Base-by-base conservation (phyloP, 805 yeast genomes). In the Saitoella complicata region DNA sequence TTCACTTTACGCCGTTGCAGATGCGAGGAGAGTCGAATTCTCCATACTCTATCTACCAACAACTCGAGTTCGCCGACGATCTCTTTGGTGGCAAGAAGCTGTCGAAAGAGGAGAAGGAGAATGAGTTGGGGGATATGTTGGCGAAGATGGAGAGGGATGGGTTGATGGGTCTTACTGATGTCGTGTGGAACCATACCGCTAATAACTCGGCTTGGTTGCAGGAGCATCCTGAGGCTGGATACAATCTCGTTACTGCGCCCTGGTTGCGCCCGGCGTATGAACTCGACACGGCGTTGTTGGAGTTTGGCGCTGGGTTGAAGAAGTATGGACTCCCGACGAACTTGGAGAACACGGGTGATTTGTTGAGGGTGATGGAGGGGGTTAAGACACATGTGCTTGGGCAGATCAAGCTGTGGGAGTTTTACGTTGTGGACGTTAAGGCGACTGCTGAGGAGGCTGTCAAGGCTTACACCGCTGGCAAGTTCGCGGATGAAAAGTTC, bases 171-270 rank as follows among this genome's bases (percentile, higher is more conserved):
- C 66, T 88, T 65, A 84, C 95, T 1, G 98, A 88, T 61, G 79
- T 91, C 32, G 97, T 88, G 1, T 78, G 86, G 70, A 88, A 88
- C 59, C 98, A 88, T 58, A 88, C 97, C 0, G 95, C 97, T 2
- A 71, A 83, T 58, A 84, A 88, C 61, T 85, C 97, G 0, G 61
- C 55, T 0, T 88, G 98, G 98, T 62, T 91, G 33, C 63, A 72
- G 38, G 80, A 78, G 2, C 86, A 83, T 53, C 96, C 97, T 0
- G 95, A 87, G 21, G 75, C 82, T 1, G 97, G 97, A 7, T 88
- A 88, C 62, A 82, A 84, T 47, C 70, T 70, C 30, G 72, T 71
- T 43, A 87, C 95, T 2, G 94, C 96, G 1, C 96, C 97, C 5
- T 95, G 88, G 62, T 69, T 88, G 50, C 68, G 58, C 9, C 64